A percentile compares a stretch with the other conserved stretches of the same genome.
phyloP scores from a whole-genome alignment of 2,329 filamentous ascomycete genomes.

The Chaetomium sp. region DNA sequence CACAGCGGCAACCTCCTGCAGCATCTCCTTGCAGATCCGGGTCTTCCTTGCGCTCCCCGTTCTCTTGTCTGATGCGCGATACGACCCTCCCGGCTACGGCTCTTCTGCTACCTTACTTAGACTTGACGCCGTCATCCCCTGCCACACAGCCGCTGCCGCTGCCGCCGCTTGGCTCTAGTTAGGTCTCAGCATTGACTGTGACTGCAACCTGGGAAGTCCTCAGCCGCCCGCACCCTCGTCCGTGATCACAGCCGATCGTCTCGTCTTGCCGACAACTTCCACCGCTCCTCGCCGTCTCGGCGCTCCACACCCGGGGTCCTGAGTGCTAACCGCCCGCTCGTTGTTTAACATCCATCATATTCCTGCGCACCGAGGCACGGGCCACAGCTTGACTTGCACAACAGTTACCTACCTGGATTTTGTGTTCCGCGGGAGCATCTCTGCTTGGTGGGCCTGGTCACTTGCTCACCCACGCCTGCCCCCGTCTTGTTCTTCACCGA shows the following conservation, averaged over 20 bases:
- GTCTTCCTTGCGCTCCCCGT: conserved; percentile 1
- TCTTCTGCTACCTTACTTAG: conserved; percentile 10
- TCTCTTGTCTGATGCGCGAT: conserved; percentile 23
- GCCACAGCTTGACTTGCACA: conserved; percentile 38
- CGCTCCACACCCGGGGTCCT: conserved; percentile 39
- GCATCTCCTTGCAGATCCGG: conserved; percentile 20
- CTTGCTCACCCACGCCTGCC: conserved; percentile 30
- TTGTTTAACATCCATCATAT: conserved; percentile 34
- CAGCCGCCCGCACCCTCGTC: conserved; percentile 23
- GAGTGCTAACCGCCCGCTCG: conserved; percentile 42
- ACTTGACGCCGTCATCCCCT: conserved; percentile 27
- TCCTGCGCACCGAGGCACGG: conserved; percentile 44
- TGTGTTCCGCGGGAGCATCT: conserved; percentile 35
- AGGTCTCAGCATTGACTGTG: conserved; percentile 23
- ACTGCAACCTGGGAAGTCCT: conserved; percentile 26
- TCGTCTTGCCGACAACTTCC: conserved; percentile 30
- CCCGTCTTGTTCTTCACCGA: conserved; percentile 31
- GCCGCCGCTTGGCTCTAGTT: conserved; percentile 21
- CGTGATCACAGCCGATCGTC: conserved; percentile 28
- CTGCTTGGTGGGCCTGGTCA: conserved; percentile 34
- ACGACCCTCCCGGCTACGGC: conserved; percentile 13
- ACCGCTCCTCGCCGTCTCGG: conserved; percentile 24
- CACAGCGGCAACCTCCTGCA: conserved; percentile 35
- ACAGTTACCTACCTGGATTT: conserved; percentile 29
- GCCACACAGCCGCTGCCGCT: conserved; percentile 22